Conservation (phyloP, 164 flowering plant genomes). For the Dillenia suffruticosa region DNA sequence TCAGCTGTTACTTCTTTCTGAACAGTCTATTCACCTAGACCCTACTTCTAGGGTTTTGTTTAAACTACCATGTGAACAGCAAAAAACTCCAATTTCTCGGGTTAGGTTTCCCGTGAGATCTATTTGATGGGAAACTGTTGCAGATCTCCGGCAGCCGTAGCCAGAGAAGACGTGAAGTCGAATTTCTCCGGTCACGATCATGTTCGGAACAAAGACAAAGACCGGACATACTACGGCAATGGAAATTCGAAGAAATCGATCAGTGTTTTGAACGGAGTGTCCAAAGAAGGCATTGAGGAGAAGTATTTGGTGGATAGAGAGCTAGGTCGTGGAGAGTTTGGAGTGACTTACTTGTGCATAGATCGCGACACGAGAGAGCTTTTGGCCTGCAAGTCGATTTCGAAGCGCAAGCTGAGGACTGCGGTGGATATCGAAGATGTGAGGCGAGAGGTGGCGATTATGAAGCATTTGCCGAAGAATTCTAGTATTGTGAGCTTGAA, state of each 20-base stretch:
- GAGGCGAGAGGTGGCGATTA: slow-evolving; percentile 85
- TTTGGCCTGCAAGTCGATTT: slow-evolving; percentile 82
- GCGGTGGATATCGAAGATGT: slow-evolving; percentile 91
- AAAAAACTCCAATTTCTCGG: slow-evolving; percentile 16
- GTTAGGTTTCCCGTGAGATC: slow-evolving; percentile 18
- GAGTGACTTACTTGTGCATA: slow-evolving; percentile 80
- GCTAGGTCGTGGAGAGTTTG: slow-evolving; percentile 89
- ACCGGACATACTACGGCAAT: slow-evolving; percentile 8
- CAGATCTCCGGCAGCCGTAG: slow-evolving; percentile 83
- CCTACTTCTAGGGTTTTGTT: slow-evolving; percentile 3
- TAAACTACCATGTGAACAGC: slow-evolving; percentile 20
- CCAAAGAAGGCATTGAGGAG: slow-evolving; percentile 70
- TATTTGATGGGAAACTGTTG: slow-evolving; percentile 75
- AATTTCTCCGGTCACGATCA: slow-evolving; percentile 44
- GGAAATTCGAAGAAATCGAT: slow-evolving; percentile 36
- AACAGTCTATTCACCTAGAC: too few relatives aligned
- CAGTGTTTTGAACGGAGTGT: slow-evolving; percentile 40
- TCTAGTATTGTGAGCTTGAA: slow-evolving; percentile 72
- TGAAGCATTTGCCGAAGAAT: slow-evolving; percentile 82
- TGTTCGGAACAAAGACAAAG: slow-evolving; percentile 26
- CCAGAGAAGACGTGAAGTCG: slow-evolving; percentile 75
- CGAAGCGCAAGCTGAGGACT: slow-evolving; percentile 85
- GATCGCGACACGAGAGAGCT: slow-evolving; percentile 56
- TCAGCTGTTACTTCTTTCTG: slow-evolving; percentile 2
- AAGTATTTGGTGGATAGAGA: slow-evolving; percentile 71